Conservation (phyloP, 2,329 filamentous ascomycete genomes). For the Cladosporium sp. region DNA sequence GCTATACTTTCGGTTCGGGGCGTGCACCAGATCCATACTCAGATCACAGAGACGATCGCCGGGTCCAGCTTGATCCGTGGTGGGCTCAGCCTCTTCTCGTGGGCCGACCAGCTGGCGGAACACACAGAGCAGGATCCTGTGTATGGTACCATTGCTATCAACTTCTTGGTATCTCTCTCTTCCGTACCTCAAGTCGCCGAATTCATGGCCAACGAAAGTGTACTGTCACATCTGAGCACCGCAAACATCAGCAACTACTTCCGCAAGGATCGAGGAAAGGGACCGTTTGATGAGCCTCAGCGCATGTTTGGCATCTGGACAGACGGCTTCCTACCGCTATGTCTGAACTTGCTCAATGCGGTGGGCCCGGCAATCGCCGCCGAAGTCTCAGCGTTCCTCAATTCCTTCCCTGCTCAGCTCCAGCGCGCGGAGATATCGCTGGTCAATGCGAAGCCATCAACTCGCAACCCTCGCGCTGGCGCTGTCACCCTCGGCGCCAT, state of each 20-base stretch:
- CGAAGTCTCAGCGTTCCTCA: constrained; percentile 84
- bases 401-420: constrained; percentile 82
- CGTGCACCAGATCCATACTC: constrained; percentile 56
- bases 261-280: constrained; percentile 65
- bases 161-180: constrained; percentile 86
- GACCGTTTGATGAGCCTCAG: constrained; percentile 73
- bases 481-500: constrained; percentile 72
- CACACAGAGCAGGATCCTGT: constrained; percentile 74
- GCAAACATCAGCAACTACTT: constrained; percentile 79
- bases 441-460: constrained; percentile 54
- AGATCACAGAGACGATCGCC: constrained; percentile 52
- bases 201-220: constrained; percentile 82
- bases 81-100: constrained; percentile 85
- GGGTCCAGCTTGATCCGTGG: constrained; percentile 71
- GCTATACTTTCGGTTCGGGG: constrained; percentile 77
- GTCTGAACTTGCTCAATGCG: constrained; percentile 81
- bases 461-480: constrained; percentile 49
- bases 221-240: constrained; percentile 75
- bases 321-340: constrained; percentile 80
- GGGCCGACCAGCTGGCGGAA: constrained; percentile 82
- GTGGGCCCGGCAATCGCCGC: constrained; percentile 79
- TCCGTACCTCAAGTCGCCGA: constrained; percentile 79
- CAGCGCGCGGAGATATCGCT: constrained; percentile 70
- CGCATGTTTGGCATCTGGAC: constrained; percentile 89
- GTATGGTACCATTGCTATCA: constrained; percentile 87